Percentiles rank a stretch among this genome's conserved stretches.
Conservation (phyloP, 805 yeast genomes). For the Zygosaccharomyces gambellarensis region DNA sequence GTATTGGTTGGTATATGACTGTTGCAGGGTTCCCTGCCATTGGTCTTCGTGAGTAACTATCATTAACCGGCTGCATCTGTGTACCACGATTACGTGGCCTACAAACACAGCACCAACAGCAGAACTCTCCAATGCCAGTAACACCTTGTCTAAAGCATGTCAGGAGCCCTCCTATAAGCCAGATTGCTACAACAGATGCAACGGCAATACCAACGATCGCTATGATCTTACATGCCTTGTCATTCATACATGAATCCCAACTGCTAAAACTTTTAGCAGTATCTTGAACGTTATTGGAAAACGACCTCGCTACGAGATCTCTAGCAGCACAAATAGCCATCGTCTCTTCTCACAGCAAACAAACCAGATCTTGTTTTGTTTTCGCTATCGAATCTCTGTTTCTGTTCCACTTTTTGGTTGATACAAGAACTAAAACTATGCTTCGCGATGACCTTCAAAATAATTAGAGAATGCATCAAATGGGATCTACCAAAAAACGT, state of each 20-base stretch:
- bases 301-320: conserved; percentile 16
- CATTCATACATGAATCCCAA: conserved; percentile 81
- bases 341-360: background rate
- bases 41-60: conserved; percentile 10
- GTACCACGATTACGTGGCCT: conserved; percentile 17
- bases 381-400: background rate
- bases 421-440: conserved; percentile 2
- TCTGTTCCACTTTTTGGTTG: background rate
- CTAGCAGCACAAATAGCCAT: conserved; percentile 11
- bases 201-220: conserved; percentile 68
- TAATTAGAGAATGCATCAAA: background rate
- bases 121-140: conserved; percentile 43
- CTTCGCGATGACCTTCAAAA: conserved; percentile 3
- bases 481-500: background rate
- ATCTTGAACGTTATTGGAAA: conserved; percentile 25
- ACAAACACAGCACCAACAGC: conserved; percentile 48
- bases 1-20: conserved; percentile 32
- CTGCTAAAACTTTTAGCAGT: conserved; percentile 47
- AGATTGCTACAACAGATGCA: conserved; percentile 48
- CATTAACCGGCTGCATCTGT: conserved; percentile 12
- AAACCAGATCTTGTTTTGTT: background rate
- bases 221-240: conserved; percentile 66
- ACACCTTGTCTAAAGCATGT: conserved; percentile 59
- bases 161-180: conserved; percentile 52
- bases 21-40: conserved; percentile 21